These are phyloP conservation scores for Fraxinus floribunda DNA, from an alignment of 305 asterid genomes.

Conservation along the genomic window DNA sequence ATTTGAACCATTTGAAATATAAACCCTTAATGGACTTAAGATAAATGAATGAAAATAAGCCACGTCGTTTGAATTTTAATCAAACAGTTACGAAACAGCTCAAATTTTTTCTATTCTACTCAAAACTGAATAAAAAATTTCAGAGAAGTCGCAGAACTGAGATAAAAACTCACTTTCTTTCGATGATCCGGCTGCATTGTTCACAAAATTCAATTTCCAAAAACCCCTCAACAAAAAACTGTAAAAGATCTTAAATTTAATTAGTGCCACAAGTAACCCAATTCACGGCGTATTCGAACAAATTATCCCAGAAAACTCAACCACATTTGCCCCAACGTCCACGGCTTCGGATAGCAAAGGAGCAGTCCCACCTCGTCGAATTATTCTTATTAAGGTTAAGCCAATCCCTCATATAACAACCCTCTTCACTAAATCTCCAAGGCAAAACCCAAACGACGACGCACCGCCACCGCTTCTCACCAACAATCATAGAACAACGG, in stretches of 20 bases:
- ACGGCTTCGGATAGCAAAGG: conserved; percentile 58
- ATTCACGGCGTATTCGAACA: not conserved
- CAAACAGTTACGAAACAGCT: not conserved
- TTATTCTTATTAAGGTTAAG: conserved; percentile 33
- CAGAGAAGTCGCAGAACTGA: not conserved
- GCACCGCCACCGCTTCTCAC: conserved; percentile 23
- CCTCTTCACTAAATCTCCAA: conserved; percentile 27
- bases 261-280: conserved; percentile 19
- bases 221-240: conserved; percentile 24
- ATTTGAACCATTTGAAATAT: not conserved
- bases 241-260: conserved; percentile 10
- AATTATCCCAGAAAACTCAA: conserved; percentile 31
- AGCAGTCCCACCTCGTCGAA: conserved; percentile 60
- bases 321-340: conserved; percentile 86
- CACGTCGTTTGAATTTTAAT: not conserved
- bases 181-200: conserved; percentile 79
- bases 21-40: not conserved
- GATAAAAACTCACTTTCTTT: conserved; percentile 55
- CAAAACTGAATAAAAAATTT: conserved; percentile 5
- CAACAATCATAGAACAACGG: conserved; percentile 44
- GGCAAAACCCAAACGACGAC: conserved; percentile 14
- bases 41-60: not conserved
- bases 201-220: conserved; percentile 16
- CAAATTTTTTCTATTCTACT: not conserved
- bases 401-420: conserved; percentile 53